Evolutionary conservation across 129 eudicot species (phyloP).

Genomic region (Cynara cardunculus): DNA sequence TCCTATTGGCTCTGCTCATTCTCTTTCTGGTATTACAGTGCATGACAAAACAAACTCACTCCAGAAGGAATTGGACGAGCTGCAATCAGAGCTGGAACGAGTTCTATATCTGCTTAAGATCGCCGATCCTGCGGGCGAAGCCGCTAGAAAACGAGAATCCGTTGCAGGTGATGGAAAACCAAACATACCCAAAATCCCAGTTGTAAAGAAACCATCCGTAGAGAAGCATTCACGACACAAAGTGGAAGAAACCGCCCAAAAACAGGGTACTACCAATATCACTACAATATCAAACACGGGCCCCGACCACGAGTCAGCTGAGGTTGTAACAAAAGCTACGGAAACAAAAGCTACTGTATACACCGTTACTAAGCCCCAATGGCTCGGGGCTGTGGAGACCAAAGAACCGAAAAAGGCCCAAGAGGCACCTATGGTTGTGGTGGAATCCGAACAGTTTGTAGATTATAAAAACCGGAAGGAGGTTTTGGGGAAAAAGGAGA

Average conservation of each 20-base stretch:
- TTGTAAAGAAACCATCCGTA: constrained; percentile 23
- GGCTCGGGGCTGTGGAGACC: constrained; percentile 96
- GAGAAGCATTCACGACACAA: constrained; percentile 15
- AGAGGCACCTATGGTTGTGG: constrained; percentile 25
- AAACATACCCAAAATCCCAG: constrained; percentile 18
- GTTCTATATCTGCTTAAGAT: constrained; percentile 81
- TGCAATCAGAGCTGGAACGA: constrained; percentile 77
- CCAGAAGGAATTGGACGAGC: constrained; percentile 56
- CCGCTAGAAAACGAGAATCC: constrained; percentile 61
- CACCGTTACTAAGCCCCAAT: constrained; percentile 75
- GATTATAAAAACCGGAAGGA: constrained; percentile 80
- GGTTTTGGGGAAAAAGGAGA: constrained; percentile 41
- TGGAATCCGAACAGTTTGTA: constrained; percentile 63
- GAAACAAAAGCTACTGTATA: constrained; percentile 46
- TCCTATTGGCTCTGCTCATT: constrained; percentile 4
- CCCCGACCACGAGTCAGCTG: constrained; percentile 33
- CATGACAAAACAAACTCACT: constrained; percentile 52
- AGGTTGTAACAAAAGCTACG: constrained; percentile 25
- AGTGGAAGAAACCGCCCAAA: constrained; percentile 27
- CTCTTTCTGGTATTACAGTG: constrained; percentile 40
- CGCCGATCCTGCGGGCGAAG: constrained; percentile 91
- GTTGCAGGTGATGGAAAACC: constrained; percentile 24
- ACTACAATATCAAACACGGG: constrained; percentile 28
- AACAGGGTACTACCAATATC: constrained; percentile 25
- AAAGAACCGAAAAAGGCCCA: constrained; percentile 38